Base-by-base conservation (phyloP, 371 early-diverging fungal genomes). In the Mucor lusitanicus region DNA sequence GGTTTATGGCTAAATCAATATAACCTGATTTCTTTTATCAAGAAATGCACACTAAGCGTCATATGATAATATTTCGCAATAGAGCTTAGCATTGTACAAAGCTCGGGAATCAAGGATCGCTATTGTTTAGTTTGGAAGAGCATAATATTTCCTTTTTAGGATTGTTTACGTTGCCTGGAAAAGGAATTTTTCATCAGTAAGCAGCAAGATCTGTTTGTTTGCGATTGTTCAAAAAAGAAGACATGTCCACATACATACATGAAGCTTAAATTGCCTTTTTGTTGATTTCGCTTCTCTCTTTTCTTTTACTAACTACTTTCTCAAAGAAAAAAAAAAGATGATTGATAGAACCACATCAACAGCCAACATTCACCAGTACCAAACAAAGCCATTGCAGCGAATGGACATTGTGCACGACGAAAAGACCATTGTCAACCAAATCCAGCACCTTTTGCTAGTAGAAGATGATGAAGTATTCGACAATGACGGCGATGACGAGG, bases 31-130 rank as follows among this genome's bases (percentile, higher is more conserved):
- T 90, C 1, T 68, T 81, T 8, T n/a, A n/a, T 67, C 94, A 58
- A 79, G 84, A 55, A 83, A 92, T 28, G 84, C 91, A 17, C 92
- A 90, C 87, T 79, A 80, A 59, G 44, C 42, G 4, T 87, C 90
- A 3, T 85, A 87, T 0, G 94, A 93, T 69, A 87, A 91, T 67
- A 92, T 93, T 62, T 79, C 90, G 1, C 59, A 90, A 19, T 86
- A 91, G 0, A 91, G 92, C 11, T 57, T 92, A 42, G 85, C 88
- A 3, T 82, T 94, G 9, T 89, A 90, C 71, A 70, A 92, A 39
- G 76, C 79, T 0, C 72, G 88, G 25, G 80, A 80, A 60, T 12
- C 33, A 17, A 68, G 63, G 40, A 54, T 13, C 37, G 13, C 37
- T 37, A 37, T 68, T 50, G 50, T 50, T 50, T 50, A 50, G 25